Conservation (phyloP, 768 basidiomycete species). For the Podaxis sp. region DNA sequence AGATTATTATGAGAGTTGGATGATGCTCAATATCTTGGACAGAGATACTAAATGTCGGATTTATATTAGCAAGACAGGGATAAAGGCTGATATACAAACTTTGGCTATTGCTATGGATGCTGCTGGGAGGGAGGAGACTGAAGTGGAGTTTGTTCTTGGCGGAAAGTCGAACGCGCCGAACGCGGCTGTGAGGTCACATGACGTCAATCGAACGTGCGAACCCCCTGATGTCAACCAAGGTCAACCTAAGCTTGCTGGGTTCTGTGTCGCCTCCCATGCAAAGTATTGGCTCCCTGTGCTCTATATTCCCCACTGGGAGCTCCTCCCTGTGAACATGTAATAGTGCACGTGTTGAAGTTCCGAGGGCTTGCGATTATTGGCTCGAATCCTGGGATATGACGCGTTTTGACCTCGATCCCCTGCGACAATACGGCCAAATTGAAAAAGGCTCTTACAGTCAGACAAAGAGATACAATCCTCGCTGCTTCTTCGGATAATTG, state of each 20-base stretch:
- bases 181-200: constrained; percentile 4
- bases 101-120: not conserved
- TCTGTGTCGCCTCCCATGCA: not conserved
- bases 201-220: not conserved
- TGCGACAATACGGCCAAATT: not conserved
- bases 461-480: too few species aligned
- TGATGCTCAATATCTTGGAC: not conserved
- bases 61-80: not conserved
- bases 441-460: not conserved
- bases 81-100: constrained; percentile 7
- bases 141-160: not conserved
- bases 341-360: too few species aligned
- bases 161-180: not conserved
- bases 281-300: not conserved
- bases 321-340: not conserved
- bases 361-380: too few species aligned
- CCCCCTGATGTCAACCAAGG: not conserved
- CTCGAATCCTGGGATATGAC: too few species aligned
- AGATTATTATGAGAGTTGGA: not conserved
- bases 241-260: not conserved
- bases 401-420: not conserved
- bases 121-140: not conserved
- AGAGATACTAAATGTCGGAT: not conserved
- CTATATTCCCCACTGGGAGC: not conserved
- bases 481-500: not conserved